Conservation (phyloP, 2,329 filamentous ascomycete species). For the Venturia aucupariae region DNA sequence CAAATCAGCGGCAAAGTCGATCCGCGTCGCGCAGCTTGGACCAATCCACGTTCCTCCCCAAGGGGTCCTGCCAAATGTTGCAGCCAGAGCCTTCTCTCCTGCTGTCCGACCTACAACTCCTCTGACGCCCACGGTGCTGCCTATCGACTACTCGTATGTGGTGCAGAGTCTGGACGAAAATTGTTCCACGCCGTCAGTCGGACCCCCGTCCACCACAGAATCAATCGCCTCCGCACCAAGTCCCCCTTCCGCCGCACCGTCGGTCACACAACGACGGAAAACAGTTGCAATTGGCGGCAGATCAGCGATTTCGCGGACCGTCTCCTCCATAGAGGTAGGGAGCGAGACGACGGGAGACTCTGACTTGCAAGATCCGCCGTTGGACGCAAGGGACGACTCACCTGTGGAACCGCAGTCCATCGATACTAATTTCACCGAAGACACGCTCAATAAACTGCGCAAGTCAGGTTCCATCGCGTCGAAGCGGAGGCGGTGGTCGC, state of each 20-base stretch:
- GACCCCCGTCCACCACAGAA: neutral
- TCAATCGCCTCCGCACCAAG: neutral
- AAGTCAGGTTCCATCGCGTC: slow-evolving; percentile 12
- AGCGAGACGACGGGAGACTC: slow-evolving; percentile 1
- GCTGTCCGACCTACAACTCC: slow-evolving; percentile 19
- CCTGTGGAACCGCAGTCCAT: slow-evolving; percentile 16
- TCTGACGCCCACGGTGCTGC: slow-evolving; percentile 21
- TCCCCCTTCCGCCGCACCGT: neutral
- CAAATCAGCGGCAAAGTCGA: slow-evolving; percentile 6
- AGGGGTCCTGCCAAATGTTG: neutral
- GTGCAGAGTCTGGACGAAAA: slow-evolving; percentile 24
- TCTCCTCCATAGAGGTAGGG: neutral
- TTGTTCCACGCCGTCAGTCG: neutral
- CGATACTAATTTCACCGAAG: neutral
- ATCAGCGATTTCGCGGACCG: neutral
- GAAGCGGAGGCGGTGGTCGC: slow-evolving; percentile 30
- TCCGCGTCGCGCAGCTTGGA: neutral
- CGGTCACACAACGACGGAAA: neutral
- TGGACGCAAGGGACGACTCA: slow-evolving; percentile 14
- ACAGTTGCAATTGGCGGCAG: slow-evolving; percentile 2
- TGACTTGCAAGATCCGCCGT: slow-evolving; percentile 10
- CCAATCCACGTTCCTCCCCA: slow-evolving; percentile 7
- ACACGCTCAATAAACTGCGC: neutral
- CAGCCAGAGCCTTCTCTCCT: neutral
- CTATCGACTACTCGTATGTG: slow-evolving; percentile 33